A percentile compares a stretch with the other conserved stretches of the same genome.
Evolutionary conservation across 352 stramenopile genomes (phyloP).

Genomic region (Globisporangium radiosum): DNA sequence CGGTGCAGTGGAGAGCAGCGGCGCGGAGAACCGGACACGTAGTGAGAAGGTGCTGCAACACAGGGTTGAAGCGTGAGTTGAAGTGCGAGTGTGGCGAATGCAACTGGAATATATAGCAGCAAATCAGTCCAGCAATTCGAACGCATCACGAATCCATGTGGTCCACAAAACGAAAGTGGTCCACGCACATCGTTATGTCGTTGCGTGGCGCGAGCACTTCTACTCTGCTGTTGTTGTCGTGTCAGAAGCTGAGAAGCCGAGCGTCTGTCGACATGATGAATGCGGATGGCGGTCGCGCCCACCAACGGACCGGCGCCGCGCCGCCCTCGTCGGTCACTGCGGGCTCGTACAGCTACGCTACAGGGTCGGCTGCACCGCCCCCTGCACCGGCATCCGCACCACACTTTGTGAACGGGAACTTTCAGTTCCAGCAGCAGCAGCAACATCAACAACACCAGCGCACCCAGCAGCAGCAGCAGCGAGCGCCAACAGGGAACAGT

Average conservation of each 20-base stretch:
- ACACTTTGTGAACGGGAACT: slow-evolving; percentile 16
- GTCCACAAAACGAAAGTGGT: no score
- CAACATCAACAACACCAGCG: slow-evolving; percentile 10
- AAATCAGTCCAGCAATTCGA: no score
- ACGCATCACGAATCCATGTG: no score
- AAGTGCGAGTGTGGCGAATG: no score
- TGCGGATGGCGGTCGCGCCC: slow-evolving; percentile 8
- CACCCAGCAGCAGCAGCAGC: slow-evolving; percentile 7
- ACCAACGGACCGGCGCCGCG: background rate
- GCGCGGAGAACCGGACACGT: no score
- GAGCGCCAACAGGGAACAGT: slow-evolving; percentile 1
- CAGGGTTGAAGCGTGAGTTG: no score
- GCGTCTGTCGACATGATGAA: slow-evolving; percentile 1
- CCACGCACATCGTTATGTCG: no score
- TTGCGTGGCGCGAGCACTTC: background rate
- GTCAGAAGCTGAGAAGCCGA: background rate
- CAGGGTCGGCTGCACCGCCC: background rate
- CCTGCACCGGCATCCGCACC: slow-evolving; percentile 7
- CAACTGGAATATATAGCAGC: no score
- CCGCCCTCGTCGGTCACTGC: slow-evolving; percentile 1
- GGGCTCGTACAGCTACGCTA: background rate
- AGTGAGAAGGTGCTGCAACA: no score
- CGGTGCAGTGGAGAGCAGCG: no score
- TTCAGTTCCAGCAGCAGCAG: slow-evolving; percentile 11
- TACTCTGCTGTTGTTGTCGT: background rate